These are phyloP conservation scores for Paramecium tetraurelia DNA, from an alignment of 73 alveolate species.

Conservation along the genomic window DNA sequence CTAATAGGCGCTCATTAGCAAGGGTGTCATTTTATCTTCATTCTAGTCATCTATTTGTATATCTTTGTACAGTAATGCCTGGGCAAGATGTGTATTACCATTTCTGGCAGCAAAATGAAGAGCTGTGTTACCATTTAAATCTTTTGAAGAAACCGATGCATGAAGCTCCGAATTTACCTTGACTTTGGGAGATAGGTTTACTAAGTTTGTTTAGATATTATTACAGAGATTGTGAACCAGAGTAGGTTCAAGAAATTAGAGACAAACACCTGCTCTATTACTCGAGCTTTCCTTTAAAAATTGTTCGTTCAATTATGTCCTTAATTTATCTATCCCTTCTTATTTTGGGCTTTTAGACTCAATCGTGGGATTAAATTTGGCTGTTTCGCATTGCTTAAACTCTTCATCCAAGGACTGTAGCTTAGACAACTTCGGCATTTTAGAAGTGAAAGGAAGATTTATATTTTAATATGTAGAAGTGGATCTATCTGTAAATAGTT, in stretches of 20 bases:
- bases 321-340: neutral
- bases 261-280: neutral
- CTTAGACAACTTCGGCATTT: neutral
- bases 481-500: neutral
- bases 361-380: neutral
- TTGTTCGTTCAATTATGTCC: neutral
- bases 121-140: neutral
- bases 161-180: neutral
- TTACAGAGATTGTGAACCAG: neutral
- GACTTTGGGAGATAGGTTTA: neutral
- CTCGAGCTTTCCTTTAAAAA: neutral
- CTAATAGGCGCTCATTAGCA: neutral
- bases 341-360: neutral
- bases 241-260: conserved; percentile 4
- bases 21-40: conserved; percentile 8
- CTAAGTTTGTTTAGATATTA: neutral
- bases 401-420: neutral
- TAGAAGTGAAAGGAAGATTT: neutral
- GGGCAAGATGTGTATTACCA: neutral
- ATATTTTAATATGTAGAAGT: neutral
- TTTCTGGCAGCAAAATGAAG: neutral
- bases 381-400: neutral
- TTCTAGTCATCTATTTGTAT: neutral
- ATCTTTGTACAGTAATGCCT: neutral
- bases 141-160: neutral